Evolutionary conservation across 129 eudicot genomes (phyloP).

Genomic region (Tagetes erecta): DNA sequence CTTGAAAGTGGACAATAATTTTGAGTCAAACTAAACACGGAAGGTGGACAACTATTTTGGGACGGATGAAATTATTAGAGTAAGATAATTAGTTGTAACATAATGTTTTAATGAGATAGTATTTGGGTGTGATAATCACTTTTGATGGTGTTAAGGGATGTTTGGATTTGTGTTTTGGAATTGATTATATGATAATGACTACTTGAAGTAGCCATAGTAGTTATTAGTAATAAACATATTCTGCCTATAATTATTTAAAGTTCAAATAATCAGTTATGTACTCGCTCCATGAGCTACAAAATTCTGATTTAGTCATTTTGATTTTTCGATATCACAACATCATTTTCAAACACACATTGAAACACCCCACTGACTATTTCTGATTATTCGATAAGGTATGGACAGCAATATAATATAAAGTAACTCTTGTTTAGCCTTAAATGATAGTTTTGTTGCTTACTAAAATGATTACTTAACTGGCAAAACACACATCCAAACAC

Average conservation of each 20-base stretch:
- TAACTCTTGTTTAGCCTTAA: neutral
- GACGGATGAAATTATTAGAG: neutral
- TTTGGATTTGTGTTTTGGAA: neutral
- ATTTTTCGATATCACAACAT: neutral
- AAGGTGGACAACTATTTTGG: neutral
- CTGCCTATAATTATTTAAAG: neutral
- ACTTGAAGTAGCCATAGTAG: neutral
- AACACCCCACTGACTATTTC: neutral
- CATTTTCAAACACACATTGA: neutral
- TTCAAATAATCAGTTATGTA: neutral
- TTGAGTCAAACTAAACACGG: neutral
- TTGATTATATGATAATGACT: neutral
- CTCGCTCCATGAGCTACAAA: neutral
- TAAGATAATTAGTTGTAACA: neutral
- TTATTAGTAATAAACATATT: neutral
- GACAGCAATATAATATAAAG: neutral
- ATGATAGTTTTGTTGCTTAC: conserved; percentile 9
- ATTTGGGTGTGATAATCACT: conserved; percentile 18
- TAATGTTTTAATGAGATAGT: neutral
- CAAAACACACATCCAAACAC: conserved; percentile 13
- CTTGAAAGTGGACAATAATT: neutral
- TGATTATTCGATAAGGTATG: neutral
- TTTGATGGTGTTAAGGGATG: neutral
- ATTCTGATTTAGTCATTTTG: neutral
- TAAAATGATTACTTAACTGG: neutral